Conservation (phyloP, 495 filamentous ascomycete species). For the Penicillium longicatenatum region DNA sequence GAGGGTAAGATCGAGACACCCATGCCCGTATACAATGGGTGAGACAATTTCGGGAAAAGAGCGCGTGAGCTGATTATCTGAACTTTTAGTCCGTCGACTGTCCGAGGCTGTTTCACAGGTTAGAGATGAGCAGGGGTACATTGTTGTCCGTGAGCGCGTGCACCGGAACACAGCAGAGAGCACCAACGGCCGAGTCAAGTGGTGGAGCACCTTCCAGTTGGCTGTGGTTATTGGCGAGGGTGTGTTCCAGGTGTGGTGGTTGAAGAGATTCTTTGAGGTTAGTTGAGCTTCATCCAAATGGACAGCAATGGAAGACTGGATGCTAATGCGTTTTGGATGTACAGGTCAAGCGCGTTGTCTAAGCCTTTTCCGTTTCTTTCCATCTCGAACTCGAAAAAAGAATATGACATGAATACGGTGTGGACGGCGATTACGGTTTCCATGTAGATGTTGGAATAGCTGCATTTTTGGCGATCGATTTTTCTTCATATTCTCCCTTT, state of each 20-base stretch:
- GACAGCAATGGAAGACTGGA: background rate
- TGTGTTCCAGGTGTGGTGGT: constrained; percentile 98
- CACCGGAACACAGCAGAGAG: constrained; percentile 98
- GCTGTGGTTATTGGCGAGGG: constrained; percentile 87
- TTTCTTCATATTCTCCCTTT: constrained; percentile 12
- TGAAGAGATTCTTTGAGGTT: constrained; percentile 98
- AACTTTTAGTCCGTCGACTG: constrained; percentile 70
- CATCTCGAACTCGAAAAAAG: constrained; percentile 8
- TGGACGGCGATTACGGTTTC: constrained; percentile 8
- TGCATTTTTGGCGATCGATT: constrained; percentile 9
- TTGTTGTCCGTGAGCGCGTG: constrained; percentile 89
- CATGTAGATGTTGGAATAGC: constrained; percentile 9
- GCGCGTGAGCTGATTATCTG: constrained; percentile 15
- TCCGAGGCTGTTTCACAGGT: constrained; percentile 86
- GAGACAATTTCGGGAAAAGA: background rate
- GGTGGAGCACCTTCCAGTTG: constrained; percentile 99
- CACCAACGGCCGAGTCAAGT: constrained; percentile 95
- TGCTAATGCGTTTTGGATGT: background rate
- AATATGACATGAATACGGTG: constrained; percentile 17
- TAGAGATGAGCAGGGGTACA: constrained; percentile 97
- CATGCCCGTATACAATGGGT: background rate
- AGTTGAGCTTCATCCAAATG: too few species aligned
- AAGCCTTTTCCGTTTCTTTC: constrained; percentile 17
- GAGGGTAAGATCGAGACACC: constrained; percentile 60
- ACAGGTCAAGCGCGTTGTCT: constrained; percentile 50